Evolutionary conservation across 176 grass and related monocot species (phyloP).

Genomic region (Neostapfia colusana): DNA sequence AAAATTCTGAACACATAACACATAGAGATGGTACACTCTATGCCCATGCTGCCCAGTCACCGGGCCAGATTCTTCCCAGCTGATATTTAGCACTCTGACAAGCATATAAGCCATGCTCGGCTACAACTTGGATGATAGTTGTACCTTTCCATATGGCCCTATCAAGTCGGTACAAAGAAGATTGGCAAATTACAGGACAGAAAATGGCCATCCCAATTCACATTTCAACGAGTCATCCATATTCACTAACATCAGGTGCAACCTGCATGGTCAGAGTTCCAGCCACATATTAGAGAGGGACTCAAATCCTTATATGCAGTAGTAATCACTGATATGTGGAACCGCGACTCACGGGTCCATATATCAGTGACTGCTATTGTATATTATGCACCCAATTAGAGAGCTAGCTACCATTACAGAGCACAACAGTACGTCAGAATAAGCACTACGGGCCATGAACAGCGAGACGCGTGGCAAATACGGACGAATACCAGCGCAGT

Average conservation of each 20-base stretch:
- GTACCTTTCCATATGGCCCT: not conserved
- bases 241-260: slow-evolving; percentile 4
- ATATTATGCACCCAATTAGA: too few relatives aligned
- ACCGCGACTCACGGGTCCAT: too few relatives aligned
- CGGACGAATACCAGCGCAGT: too few relatives aligned
- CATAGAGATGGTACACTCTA: too few relatives aligned
- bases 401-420: not conserved
- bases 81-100: not conserved
- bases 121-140: not conserved
- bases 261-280: not conserved
- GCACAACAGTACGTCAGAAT: too few relatives aligned
- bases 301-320: too few relatives aligned
- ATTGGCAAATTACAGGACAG: not conserved
- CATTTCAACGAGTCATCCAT: not conserved
- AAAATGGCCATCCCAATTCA: not conserved
- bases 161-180: not conserved
- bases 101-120: not conserved
- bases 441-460: too few relatives aligned
- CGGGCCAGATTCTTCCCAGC: not conserved
- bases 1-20: not conserved
- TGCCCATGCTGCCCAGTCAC: not conserved
- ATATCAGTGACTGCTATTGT: too few relatives aligned
- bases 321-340: too few relatives aligned
- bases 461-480: too few relatives aligned
- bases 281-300: not conserved